Percentiles rank a stretch among this genome's conserved stretches.
phyloP scores from a whole-genome alignment of 2,329 filamentous ascomycete species.

The Onygena corvina region DNA sequence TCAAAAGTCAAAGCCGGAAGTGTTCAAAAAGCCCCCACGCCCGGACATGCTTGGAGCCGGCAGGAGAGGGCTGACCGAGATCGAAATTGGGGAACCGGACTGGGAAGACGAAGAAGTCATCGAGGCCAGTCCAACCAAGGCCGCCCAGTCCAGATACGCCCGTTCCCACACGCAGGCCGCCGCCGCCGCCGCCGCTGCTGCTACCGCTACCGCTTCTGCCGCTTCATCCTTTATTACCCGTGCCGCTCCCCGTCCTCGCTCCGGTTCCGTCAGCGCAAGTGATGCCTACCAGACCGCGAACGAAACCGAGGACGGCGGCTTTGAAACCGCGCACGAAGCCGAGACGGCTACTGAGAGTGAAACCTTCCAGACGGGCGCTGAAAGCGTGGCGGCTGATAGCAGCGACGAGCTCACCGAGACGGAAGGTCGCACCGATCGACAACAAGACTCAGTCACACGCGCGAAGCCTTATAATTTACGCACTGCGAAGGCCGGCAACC shows the following conservation, averaged over 20 bases:
- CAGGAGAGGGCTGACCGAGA: constrained; percentile 62
- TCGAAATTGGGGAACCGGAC: constrained; percentile 66
- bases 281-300: constrained; percentile 73
- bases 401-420: constrained; percentile 78
- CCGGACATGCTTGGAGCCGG: constrained; percentile 63
- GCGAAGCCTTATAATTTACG: constrained; percentile 30
- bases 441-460: constrained; percentile 23
- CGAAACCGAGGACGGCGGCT: constrained; percentile 52
- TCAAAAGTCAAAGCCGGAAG: constrained; percentile 50
- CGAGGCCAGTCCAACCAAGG: constrained; percentile 45
- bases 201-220: constrained; percentile 75
- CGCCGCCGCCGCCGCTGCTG: constrained; percentile 46
- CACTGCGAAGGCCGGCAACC: constrained; percentile 42
- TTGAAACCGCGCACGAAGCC: constrained; percentile 67
- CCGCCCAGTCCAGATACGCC: constrained; percentile 20
- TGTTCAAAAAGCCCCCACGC: constrained; percentile 65
- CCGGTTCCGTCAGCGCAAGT: constrained; percentile 39
- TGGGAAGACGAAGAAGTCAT: constrained; percentile 71
- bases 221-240: background rate
- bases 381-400: constrained; percentile 57
- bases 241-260: constrained; percentile 9
- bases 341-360: constrained; percentile 71
- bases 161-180: constrained; percentile 18
- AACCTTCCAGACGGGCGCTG: constrained; percentile 86
- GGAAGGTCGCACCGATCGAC: constrained; percentile 43